Percentiles rank a stretch among this genome's conserved stretches.
Evolutionary conservation across 148 eudicot species (phyloP).

Genomic region (Diospyros kaki): DNA sequence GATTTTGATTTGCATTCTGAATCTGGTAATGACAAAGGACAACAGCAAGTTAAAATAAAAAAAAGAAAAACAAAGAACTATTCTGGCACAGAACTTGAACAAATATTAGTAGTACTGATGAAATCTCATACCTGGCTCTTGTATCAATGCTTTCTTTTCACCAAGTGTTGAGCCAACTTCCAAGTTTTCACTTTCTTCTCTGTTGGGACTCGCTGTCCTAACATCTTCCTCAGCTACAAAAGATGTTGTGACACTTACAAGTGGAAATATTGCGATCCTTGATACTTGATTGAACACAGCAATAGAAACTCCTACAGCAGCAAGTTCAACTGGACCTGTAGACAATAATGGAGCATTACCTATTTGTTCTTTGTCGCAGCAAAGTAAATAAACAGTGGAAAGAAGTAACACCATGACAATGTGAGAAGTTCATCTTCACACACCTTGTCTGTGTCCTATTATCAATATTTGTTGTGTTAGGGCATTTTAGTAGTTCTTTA

Average conservation of each 20-base stretch:
- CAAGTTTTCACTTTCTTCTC: conserved; percentile 26
- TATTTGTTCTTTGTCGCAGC: too few species aligned
- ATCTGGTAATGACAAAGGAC: conserved; percentile 13
- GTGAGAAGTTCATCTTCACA: too few species aligned
- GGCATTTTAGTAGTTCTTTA: too few species aligned
- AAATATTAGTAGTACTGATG: not conserved
- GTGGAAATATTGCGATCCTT: conserved; percentile 73
- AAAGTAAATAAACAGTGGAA: too few species aligned
- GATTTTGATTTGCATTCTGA: conserved; percentile 8
- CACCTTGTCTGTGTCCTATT: too few species aligned
- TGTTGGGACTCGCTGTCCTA: conserved; percentile 19
- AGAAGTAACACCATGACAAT: too few species aligned
- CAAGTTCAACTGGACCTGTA: conserved; percentile 73
- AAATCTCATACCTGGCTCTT: conserved; percentile 28
- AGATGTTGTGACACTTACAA: conserved; percentile 81
- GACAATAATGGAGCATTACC: too few species aligned
- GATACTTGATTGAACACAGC: conserved; percentile 88
- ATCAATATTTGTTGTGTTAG: too few species aligned
- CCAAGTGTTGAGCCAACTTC: conserved; percentile 28
- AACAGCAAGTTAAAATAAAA: not conserved
- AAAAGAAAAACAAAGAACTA: not conserved
- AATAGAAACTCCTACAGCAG: conserved; percentile 85
- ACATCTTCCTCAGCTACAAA: conserved; percentile 90
- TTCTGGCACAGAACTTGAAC: not conserved
- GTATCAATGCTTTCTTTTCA: conserved; percentile 53